A percentile compares a stretch with the other conserved stretches of the same genome.
These are phyloP conservation scores for Vaccinium myrtillus DNA, from an alignment of 148 eudicot genomes.

Conservation along the genomic window DNA sequence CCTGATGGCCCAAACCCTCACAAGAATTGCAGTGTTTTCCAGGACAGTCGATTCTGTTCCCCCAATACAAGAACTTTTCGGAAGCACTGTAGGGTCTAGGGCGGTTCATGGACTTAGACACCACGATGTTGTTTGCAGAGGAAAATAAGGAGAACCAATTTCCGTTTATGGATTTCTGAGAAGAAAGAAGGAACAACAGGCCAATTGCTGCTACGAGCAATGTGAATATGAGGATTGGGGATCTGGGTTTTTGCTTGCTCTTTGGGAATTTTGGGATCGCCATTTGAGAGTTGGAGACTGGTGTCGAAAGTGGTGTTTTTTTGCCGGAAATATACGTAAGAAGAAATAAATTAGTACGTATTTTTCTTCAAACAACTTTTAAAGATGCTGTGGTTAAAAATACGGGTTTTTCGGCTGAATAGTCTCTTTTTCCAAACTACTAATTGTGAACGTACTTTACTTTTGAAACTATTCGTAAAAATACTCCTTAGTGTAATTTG, in stretches of 20 bases:
- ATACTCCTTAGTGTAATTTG: no score
- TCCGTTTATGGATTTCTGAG: constrained; percentile 32
- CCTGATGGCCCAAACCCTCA: constrained; percentile 93
- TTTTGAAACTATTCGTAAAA: no score
- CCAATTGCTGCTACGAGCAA: constrained; percentile 47
- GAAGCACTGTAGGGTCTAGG: not conserved
- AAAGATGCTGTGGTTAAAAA: no score
- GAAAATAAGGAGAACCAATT: constrained; percentile 26
- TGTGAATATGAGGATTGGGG: constrained; percentile 45
- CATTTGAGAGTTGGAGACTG: constrained; percentile 42
- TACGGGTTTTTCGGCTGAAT: no score
- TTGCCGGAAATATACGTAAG: no score
- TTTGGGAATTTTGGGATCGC: constrained; percentile 45
- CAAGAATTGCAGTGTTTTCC: constrained; percentile 87
- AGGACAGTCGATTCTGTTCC: constrained; percentile 78
- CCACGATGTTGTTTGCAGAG: constrained; percentile 18
- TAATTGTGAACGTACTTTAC: no score
- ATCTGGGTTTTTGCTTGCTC: constrained; percentile 52
- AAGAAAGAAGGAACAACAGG: constrained; percentile 50
- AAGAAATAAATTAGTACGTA: no score
- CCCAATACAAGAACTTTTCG: constrained; percentile 82
- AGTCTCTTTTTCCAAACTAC: no score
- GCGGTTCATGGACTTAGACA: constrained; percentile 8
- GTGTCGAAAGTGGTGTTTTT: not conserved
- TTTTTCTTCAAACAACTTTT: no score